Base-by-base conservation (phyloP, 2,329 filamentous ascomycete species). In the Ophiostoma piceae region DNA sequence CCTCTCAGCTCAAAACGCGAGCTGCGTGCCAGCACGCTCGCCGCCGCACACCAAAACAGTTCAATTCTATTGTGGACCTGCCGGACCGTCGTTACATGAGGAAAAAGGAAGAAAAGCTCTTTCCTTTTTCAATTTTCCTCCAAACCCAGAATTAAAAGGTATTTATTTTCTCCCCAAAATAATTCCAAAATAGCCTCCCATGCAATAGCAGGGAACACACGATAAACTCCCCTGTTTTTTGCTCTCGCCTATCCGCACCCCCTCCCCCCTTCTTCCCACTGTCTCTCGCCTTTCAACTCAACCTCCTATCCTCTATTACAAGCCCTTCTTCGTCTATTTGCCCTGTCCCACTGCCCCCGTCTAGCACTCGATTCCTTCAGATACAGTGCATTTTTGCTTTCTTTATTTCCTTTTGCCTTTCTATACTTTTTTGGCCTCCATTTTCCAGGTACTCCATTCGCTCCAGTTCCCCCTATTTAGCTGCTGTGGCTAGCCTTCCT, bases 221-320 rank as follows among this genome's bases (percentile, higher is more conserved):
- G 43, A 67, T 68, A 66, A 47, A 62, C 41, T 47, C 64, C 54
- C 67, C 29, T 65, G 22, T 47, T 51, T 66, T 16, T 51, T 32
- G 22, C 12, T 26, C 7, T 16, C 39, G 35, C 35, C 35, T 68
- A 41, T 62, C 5, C 32, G 11, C 62, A 65, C 62, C 8, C 62
- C 62, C 26, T 12, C 54, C 14, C 12, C 26, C 35, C n/a, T 16
- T 22, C 62, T 22, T 14, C 19, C n/a, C 60, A 6, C 32, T 39
- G 29, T 64, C 32, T 64, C 32, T 62, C 57, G 16, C 60, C 29
- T 64, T 29, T 64, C 32, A 41, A 35, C 57, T 32, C 26, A 29
- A 6, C 22, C 57, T 35, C 32, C 19, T 26, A 26, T 54, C n/a
- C 5, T 54, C 51, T 54, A 41, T 41, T 41, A 19, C 41, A 47